Percentiles rank a stretch among this genome's conserved stretches.
Evolutionary conservation across 2,329 filamentous ascomycete genomes (phyloP).

Genomic region (Juglanconis sp.): DNA sequence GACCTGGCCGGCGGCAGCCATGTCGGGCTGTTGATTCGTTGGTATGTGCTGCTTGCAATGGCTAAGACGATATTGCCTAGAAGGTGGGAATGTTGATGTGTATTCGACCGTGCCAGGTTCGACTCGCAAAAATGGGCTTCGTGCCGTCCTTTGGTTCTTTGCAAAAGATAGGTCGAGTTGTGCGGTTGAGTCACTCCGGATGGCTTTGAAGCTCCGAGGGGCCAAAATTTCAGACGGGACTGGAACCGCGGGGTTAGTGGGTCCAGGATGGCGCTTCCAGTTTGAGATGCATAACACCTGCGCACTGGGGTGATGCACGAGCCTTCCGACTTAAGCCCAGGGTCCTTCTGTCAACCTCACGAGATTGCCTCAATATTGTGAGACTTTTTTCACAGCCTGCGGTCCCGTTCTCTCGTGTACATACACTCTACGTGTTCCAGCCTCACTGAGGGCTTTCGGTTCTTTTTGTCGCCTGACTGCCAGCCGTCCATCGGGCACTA

Average conservation of each 20-base stretch:
- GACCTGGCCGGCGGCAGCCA: constrained; percentile 52
- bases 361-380: too few species aligned
- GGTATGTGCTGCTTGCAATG: neutral
- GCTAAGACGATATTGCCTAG: neutral
- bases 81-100: neutral
- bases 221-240: constrained; percentile 18
- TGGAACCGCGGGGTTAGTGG: constrained; percentile 15
- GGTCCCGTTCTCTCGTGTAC: neutral
- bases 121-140: neutral
- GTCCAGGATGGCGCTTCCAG: neutral
- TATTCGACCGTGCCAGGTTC: neutral
- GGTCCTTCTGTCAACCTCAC: too few species aligned
- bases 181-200: constrained; percentile 14
- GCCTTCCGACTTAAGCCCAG: neutral
- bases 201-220: constrained; percentile 1
- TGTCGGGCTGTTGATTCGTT: constrained; percentile 23
- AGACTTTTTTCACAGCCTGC: neutral
- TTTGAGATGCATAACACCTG: too few species aligned
- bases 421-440: neutral
- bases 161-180: neutral
- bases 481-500: too few species aligned
- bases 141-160: neutral
- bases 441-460: too few species aligned
- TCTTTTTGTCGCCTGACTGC: too few species aligned
- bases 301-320: neutral